phyloP scores from a whole-genome alignment of 371 early-diverging fungal species.

The Dichotomocladium elegans region DNA sequence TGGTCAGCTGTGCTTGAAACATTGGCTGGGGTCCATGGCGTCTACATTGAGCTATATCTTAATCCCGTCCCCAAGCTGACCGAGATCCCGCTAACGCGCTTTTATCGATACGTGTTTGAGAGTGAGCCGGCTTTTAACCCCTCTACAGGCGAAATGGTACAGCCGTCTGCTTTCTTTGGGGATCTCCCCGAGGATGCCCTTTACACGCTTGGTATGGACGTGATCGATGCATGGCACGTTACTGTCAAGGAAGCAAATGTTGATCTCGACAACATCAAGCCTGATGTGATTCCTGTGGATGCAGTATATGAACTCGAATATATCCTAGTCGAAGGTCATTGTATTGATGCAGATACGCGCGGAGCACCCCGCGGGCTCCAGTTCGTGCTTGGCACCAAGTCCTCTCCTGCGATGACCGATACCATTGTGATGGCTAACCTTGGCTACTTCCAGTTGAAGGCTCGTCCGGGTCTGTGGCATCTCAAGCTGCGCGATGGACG shows the following conservation, averaged over 20 bases:
- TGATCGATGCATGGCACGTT: slow-evolving; percentile 85
- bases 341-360: slow-evolving; percentile 60
- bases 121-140: slow-evolving; percentile 60
- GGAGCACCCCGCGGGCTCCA: slow-evolving; percentile 87
- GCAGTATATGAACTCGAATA: slow-evolving; percentile 79
- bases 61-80: slow-evolving; percentile 47
- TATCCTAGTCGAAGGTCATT: slow-evolving; percentile 88
- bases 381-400: slow-evolving; percentile 71
- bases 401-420: slow-evolving; percentile 60
- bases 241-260: slow-evolving; percentile 74
- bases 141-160: slow-evolving; percentile 20
- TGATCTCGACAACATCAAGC: slow-evolving; percentile 89
- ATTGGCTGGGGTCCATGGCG: slow-evolving; percentile 54
- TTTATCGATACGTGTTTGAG: slow-evolving; percentile 85
- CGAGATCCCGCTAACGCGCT: slow-evolving; percentile 76
- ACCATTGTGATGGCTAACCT: slow-evolving; percentile 96
- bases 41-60: slow-evolving; percentile 60
- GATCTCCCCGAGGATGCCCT: slow-evolving; percentile 76
- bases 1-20: slow-evolving; percentile 65
- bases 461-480: slow-evolving; percentile 86
- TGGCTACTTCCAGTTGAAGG: slow-evolving; percentile 93
- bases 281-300: slow-evolving; percentile 47
- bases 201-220: slow-evolving; percentile 84
- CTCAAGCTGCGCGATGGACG: slow-evolving; percentile 79
- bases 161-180: slow-evolving; percentile 63